Percentiles rank a stretch among this genome's conserved stretches.
These are phyloP conservation scores for Sugiyamaella castrensis DNA, from an alignment of 1,139 yeast genomes.

Conservation along the genomic window DNA sequence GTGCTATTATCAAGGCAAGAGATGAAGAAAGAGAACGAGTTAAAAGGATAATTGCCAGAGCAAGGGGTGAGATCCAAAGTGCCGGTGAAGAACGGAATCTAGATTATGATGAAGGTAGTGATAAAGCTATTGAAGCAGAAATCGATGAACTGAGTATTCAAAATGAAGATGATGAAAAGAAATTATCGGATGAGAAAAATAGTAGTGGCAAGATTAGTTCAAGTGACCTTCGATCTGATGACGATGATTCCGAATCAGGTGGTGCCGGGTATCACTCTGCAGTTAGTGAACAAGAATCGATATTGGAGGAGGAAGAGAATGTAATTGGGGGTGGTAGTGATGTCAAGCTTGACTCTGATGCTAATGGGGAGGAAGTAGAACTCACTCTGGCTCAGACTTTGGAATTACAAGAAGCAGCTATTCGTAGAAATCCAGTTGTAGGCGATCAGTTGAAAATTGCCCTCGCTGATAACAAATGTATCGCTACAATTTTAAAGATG, in stretches of 20 bases:
- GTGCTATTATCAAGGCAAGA: constrained; percentile 68
- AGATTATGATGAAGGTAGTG: constrained; percentile 22
- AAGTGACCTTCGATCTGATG: constrained; percentile 7
- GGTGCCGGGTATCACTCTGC: constrained; percentile 8
- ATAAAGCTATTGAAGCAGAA: constrained; percentile 26
- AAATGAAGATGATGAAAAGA: constrained; percentile 7
- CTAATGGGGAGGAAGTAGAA: constrained; percentile 14
- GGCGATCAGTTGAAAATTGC: constrained; percentile 90
- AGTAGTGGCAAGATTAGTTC: constrained; percentile 1
- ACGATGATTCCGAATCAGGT: constrained; percentile 9
- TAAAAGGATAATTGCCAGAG: constrained; percentile 35
- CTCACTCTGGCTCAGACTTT: constrained; percentile 22
- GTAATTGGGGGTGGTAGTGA: constrained; percentile 18
- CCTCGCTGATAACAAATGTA: constrained; percentile 74
- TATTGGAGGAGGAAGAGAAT: constrained; percentile 6
- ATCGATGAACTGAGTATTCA: constrained; percentile 9
- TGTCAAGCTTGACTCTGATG: constrained; percentile 8
- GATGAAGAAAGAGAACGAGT: constrained; percentile 61
- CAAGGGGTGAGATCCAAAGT: constrained; percentile 21
- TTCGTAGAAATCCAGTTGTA: constrained; percentile 73
- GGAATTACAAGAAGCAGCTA: constrained; percentile 57
- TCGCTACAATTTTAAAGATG: constrained; percentile 73
- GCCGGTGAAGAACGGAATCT: constrained; percentile 2
- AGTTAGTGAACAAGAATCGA: not conserved
- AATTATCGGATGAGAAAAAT: constrained; percentile 3